Evolutionary conservation across 1,139 yeast genomes (phyloP).

Genomic region (Yamadazyma siamensis): DNA sequence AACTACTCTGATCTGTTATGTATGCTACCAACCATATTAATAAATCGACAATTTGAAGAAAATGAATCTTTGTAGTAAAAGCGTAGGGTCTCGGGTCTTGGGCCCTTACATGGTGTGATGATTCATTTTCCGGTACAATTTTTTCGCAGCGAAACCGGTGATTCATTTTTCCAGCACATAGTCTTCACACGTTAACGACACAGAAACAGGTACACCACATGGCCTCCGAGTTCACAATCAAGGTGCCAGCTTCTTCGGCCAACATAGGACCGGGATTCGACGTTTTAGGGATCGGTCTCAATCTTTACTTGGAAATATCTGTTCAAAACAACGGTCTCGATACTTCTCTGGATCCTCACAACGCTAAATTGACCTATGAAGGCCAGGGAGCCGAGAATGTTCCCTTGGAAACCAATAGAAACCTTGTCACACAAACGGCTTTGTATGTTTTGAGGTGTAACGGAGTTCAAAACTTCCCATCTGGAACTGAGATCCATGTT

Average conservation of each 20-base stretch:
- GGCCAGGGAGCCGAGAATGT: conserved; percentile 77
- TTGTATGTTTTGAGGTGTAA: conserved; percentile 85
- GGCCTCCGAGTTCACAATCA: conserved; percentile 29
- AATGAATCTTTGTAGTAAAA: conserved; percentile 2
- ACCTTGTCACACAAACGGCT: conserved; percentile 89
- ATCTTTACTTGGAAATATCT: conserved; percentile 64
- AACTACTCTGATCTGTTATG: no score
- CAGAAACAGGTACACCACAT: no score
- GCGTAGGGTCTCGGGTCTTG: neutral
- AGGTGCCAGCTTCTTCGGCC: conserved; percentile 96
- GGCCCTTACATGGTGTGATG: neutral
- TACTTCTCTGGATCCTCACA: conserved; percentile 58
- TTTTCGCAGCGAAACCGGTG: conserved; percentile 2
- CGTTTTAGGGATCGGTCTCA: conserved; percentile 87
- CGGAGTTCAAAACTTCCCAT: conserved; percentile 69
- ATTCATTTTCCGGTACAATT: conserved; percentile 1
- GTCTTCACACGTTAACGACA: no score
- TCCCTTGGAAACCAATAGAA: conserved; percentile 71
- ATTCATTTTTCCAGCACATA: conserved; percentile 1
- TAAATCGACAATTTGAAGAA: no score
- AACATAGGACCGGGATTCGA: conserved; percentile 98
- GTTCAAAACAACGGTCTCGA: conserved; percentile 62
- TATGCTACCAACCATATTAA: no score
- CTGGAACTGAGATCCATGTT: conserved; percentile 79
- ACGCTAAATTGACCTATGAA: conserved; percentile 68